Evolutionary conservation across 805 yeast genomes (phyloP), one percentile per base, ranked within the genome.

Genomic region (Grigorovia jiainica): DNA sequence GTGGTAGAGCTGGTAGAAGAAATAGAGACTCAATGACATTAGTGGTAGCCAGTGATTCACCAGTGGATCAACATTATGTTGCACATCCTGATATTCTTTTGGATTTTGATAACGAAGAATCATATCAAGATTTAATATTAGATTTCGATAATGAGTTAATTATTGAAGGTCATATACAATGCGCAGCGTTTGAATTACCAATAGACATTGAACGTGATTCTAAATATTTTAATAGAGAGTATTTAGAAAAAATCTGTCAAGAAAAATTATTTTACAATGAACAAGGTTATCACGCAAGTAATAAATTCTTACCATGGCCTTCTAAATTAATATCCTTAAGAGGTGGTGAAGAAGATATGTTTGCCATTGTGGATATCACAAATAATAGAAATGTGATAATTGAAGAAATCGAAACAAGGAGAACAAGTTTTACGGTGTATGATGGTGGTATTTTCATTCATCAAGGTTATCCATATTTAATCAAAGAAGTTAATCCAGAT

Each of bases 1-100:
- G 92, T 66, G 99, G 99, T 30, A 72, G 99, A 55, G 97, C 96
- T 0, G 99, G 99, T 15, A 71, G 99, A 58, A 77, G 95, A 49
- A 76, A 73, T 40, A 74, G 75, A 41, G 97, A 92, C 38, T 86
- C 96, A 4, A 63, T 92, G 55, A 90, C 96, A 0, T 65, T 92
- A 3, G 77, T 83, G 41, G 85, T 92, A 10, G 92, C 89, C 1
- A 82, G 92, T 30, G 76, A 78, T 20, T 78, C 80, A 13, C 95
- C 97, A 0, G 76, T 87, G 1, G 95, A 90, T 60, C 95, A 87
- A 52, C 79, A 82, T 56, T 90, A 82, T 56, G 77, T 85, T 64
- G 69, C 71, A 7, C 76, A 85, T 54, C 54, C 64, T 3, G 63
- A 57, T 20, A 43, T 50, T 4, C 35, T 62, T 7, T 35, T 57